These are phyloP conservation scores for Kwoniella pini DNA, from an alignment of 768 basidiomycete species.

Conservation along the genomic window DNA sequence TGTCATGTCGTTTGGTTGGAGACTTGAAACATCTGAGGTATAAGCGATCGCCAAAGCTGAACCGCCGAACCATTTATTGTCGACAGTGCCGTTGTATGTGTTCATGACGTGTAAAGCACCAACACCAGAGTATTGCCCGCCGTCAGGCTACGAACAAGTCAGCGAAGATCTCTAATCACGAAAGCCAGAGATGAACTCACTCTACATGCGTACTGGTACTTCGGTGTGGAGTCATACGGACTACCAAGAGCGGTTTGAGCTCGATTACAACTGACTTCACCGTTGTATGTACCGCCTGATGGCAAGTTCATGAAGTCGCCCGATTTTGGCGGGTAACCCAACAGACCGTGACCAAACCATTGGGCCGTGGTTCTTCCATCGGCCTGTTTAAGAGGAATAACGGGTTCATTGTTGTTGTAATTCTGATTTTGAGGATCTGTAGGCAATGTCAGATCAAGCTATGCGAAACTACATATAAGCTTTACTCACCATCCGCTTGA, in stretches of 20 bases:
- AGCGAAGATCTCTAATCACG: not conserved
- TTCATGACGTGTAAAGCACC: slow-evolving; percentile 40
- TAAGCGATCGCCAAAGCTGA: slow-evolving; percentile 72
- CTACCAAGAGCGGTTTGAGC: slow-evolving; percentile 12
- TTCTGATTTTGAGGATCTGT: slow-evolving; percentile 14
- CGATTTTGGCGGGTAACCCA: slow-evolving; percentile 35
- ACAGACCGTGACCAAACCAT: slow-evolving; percentile 43
- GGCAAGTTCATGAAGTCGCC: slow-evolving; percentile 40
- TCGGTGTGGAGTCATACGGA: slow-evolving; percentile 4
- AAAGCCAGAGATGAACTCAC: slow-evolving; percentile 6
- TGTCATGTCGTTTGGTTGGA: slow-evolving; percentile 69
- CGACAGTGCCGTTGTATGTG: slow-evolving; percentile 13
- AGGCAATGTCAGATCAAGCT: not conserved
- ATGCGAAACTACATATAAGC: no score
- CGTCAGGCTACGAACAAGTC: not conserved
- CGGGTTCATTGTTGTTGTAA: slow-evolving; percentile 36
- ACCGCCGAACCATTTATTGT: slow-evolving; percentile 37
- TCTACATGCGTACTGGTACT: slow-evolving; percentile 16
- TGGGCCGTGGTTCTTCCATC: slow-evolving; percentile 25
- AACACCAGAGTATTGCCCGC: slow-evolving; percentile 1
- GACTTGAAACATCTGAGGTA: slow-evolving; percentile 62
- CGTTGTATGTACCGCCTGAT: slow-evolving; percentile 36
- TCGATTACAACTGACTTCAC: slow-evolving; percentile 25
- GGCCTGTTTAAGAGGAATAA: slow-evolving; percentile 27
- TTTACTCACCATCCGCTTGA: slow-evolving; percentile 28